Evolutionary conservation across 2,329 filamentous ascomycete genomes (phyloP), one percentile per base, ranked within the genome.

Genomic region (Juglanconis sp.): DNA sequence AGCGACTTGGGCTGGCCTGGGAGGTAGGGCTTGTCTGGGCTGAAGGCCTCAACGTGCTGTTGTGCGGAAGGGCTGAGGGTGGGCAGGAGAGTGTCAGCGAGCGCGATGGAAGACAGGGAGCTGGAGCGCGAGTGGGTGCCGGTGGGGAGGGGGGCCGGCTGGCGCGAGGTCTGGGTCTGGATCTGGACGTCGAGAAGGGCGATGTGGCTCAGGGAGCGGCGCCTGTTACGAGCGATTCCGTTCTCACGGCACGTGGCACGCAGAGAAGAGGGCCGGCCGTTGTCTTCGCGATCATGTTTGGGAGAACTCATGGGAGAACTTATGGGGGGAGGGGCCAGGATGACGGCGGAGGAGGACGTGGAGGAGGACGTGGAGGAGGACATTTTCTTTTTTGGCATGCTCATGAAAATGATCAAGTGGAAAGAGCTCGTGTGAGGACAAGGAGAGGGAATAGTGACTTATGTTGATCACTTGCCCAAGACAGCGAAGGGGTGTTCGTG

Each of bases 1-100:
- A 87, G 82, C 30, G 84, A 85, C 67, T 84, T 85, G 44, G 77
- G 70, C 57, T 81, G 77, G 65, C 78, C 77, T 0, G 78, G 77
- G 65, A 76, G 76, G 69, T 73, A 73, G 46, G 65, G 57, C 32
- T 63, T 63, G 58, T 73, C 70, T 11, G 69, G 73, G 44, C 66
- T 67, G 59, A 63, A 64, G 49, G 50, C 53, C 57, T 65, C 55
- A 67, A 69, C 52, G 67, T 67, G 64, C 57, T 61, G 63, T 54
- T 68, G 56, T 54, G 64, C 61, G 55, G 68, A 63, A 65, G 71
- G 71, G 68, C 71, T 75, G 65, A 65, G 69, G 24, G 62, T 56
- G 31, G 65, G 65, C 3, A 59, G 38, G 6, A 59, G 42, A 7
- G 38, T 55, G 61, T 69, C 60, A 68, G 68, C 46, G 63, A 58